Evolutionary conservation across 441 rosid species (phyloP).

Genomic region (Macaranga tanarius): DNA sequence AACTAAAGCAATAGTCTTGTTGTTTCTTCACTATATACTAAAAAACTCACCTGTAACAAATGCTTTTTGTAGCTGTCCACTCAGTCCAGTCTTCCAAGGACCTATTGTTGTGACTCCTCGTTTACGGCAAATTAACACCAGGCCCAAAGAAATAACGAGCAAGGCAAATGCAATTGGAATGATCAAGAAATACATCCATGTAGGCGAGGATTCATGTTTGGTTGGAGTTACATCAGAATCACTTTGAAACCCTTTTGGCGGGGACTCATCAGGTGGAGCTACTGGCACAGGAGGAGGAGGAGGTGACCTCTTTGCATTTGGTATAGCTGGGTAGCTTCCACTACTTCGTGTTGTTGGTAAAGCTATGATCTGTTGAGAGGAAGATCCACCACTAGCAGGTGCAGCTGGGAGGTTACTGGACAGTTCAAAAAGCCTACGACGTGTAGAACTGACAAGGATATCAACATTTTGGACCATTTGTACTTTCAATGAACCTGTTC

Average conservation of each 20-base stretch:
- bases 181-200: slow-evolving; percentile 52
- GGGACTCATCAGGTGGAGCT: slow-evolving; percentile 22
- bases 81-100: slow-evolving; percentile 97
- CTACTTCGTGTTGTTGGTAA: slow-evolving; percentile 53
- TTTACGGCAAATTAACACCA: slow-evolving; percentile 44
- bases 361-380: slow-evolving; percentile 34
- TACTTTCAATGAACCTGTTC: slow-evolving; percentile 32
- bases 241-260: slow-evolving; percentile 13
- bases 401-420: slow-evolving; percentile 46
- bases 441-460: slow-evolving; percentile 33
- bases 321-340: slow-evolving; percentile 63
- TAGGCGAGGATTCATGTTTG: slow-evolving; percentile 21
- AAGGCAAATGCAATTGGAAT: slow-evolving; percentile 40
- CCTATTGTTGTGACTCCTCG: slow-evolving; percentile 57
- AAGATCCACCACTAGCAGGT: slow-evolving; percentile 30
- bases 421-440: slow-evolving; percentile 51
- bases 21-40: neutral
- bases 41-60: slow-evolving; percentile 66
- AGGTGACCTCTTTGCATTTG: slow-evolving; percentile 29
- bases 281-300: slow-evolving; percentile 21
- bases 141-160: slow-evolving; percentile 33
- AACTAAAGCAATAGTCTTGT: neutral
- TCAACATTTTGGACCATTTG: slow-evolving; percentile 24
- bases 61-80: slow-evolving; percentile 93
- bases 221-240: slow-evolving; percentile 19